Percentiles rank a stretch among this genome's conserved stretches.
These are phyloP conservation scores for thale cress (Arabidopsis thaliana) DNA, from an alignment of 345 rosid genomes.

Conservation along the genomic window DNA sequence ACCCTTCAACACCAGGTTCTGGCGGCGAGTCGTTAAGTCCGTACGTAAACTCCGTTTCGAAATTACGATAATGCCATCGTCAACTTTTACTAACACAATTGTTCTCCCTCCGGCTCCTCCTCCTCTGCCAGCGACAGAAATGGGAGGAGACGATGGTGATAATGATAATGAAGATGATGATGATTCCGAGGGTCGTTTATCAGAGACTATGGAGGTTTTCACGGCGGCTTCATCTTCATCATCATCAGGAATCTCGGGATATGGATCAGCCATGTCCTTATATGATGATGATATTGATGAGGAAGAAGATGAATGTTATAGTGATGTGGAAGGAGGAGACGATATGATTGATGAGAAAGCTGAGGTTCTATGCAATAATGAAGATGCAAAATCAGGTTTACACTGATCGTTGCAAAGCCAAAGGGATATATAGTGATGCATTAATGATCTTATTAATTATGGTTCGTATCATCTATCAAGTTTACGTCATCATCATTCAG, in stretches of 20 bases:
- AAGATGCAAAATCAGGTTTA: slow-evolving; percentile 51
- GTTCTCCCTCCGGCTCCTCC: slow-evolving; percentile 47
- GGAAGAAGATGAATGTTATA: slow-evolving; percentile 22
- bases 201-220: slow-evolving; percentile 38
- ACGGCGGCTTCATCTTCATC: slow-evolving; percentile 40
- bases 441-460: background rate
- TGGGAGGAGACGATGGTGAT: background rate
- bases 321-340: slow-evolving; percentile 51
- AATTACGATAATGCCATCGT: slow-evolving; percentile 35
- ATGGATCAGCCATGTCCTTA: slow-evolving; percentile 56
- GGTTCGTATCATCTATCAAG: background rate
- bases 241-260: slow-evolving; percentile 44
- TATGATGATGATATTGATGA: slow-evolving; percentile 35
- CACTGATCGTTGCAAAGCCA: slow-evolving; percentile 38
- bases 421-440: slow-evolving; percentile 11
- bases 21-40: slow-evolving; percentile 57
- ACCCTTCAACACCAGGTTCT: slow-evolving; percentile 41
- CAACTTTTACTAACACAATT: slow-evolving; percentile 43
- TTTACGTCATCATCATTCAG: slow-evolving; percentile 7
- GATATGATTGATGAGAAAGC: slow-evolving; percentile 79
- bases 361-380: slow-evolving; percentile 69
- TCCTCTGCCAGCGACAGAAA: background rate
- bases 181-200: slow-evolving; percentile 22
- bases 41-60: slow-evolving; percentile 46
- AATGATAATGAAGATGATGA: background rate